Evolutionary conservation across 768 basidiomycete species (phyloP), one percentile per base, ranked within the genome.

Genomic region (Leccinum subtestaceum): DNA sequence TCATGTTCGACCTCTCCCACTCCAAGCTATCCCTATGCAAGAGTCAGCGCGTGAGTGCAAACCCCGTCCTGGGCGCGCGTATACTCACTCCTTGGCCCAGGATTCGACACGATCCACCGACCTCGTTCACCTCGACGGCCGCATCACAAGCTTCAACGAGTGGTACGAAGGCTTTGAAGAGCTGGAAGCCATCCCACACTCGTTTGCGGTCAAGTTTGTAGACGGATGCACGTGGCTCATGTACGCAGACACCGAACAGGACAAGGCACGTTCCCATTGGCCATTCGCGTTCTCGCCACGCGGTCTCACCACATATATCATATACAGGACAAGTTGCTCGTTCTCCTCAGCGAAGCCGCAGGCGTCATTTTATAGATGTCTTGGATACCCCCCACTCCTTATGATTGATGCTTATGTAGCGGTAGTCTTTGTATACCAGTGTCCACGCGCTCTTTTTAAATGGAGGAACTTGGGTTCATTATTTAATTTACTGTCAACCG

Each of bases 91-190:
- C 19, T 13, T 4, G 5, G 21, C 25, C 15, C 53, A 76, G 77
- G 77, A 76, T 29, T 66, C 66, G 4, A 58, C 59, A 0, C 62
- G 57, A 29, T 61, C 72, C 2, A 29, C 74, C 2, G 72, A 75
- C 32, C 55, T 78, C 47, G 53, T 85, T n/a, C 70, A 79, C 38
- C 69, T 88, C 45, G 75, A 78, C 5, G 81, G 80, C 9, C 72
- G 75, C 9, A 66, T 86, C 15, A 72, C 70, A 48, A 80, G 72
- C 9, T 61, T 87, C 54, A 77, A 77, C 58, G 87, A 88, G 63
- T 86, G 85, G 82, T 76, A 81, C 56, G 83, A 88, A 56, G 87
- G 87, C 5, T 86, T 83, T 58, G 87, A 88, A 57, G 84, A 87
- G 49, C 69, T 89, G 34, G 79, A 84, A 66, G 80, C 86, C 10